A percentile compares a stretch with the other conserved stretches of the same genome.
phyloP scores from a whole-genome alignment of 495 filamentous ascomycete genomes.

The Trichocladium uniseriatum region DNA sequence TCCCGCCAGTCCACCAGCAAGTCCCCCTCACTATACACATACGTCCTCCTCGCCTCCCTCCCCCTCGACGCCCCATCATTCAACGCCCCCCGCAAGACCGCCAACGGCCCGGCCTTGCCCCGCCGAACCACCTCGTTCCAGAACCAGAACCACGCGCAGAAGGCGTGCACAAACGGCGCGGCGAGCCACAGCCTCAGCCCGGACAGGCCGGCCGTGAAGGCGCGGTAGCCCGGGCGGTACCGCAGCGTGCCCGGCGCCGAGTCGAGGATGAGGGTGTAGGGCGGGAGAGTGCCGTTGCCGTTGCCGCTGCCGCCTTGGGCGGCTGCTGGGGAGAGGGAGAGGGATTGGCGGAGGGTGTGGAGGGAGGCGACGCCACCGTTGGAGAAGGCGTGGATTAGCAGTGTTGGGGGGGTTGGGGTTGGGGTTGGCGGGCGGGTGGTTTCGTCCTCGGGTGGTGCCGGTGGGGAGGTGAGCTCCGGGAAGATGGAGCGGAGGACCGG shows the following conservation, averaged over 20 bases:
- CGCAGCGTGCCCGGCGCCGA: slow-evolving; percentile 31
- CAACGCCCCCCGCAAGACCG: slow-evolving; percentile 16
- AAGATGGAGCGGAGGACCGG: slow-evolving; percentile 16
- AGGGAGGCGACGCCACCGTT: slow-evolving; percentile 35
- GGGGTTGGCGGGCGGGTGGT: background rate
- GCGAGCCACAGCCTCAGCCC: slow-evolving; percentile 9
- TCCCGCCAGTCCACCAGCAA: slow-evolving; percentile 30
- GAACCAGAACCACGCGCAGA: slow-evolving; percentile 25
- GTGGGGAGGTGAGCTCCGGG: background rate
- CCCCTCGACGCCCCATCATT: slow-evolving; percentile 22
- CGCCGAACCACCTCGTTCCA: slow-evolving; percentile 16
- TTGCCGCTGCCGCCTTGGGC: too few relatives aligned
- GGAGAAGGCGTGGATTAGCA: slow-evolving; percentile 37
- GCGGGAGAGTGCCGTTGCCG: too few relatives aligned
- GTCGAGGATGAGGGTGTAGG: slow-evolving; percentile 31
- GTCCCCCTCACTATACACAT: slow-evolving; percentile 35
- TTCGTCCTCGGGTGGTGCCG: background rate
- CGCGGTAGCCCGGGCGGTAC: slow-evolving; percentile 20
- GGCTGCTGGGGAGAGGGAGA: slow-evolving; percentile 19
- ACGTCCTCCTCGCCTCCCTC: slow-evolving; percentile 31
- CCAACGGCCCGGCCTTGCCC: slow-evolving; percentile 21
- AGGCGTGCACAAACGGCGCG: slow-evolving; percentile 22
- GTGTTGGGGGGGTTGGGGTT: slow-evolving; percentile 9
- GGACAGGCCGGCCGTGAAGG: slow-evolving; percentile 22
- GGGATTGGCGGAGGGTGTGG: slow-evolving; percentile 16